Conservation (phyloP, 164 flowering plant species). For the Stephania japonica region DNA sequence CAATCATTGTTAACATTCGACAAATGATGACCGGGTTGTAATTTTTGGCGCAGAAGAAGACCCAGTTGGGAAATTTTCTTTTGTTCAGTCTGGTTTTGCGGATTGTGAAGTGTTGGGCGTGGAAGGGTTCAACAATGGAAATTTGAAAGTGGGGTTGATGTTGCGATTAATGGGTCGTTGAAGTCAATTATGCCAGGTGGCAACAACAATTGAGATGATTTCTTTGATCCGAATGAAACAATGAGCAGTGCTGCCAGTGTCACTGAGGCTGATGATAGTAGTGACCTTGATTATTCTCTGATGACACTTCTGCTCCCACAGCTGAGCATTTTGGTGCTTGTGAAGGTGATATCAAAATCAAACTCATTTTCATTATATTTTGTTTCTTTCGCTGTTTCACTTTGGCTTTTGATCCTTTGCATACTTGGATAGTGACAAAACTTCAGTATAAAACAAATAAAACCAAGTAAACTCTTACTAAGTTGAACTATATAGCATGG, state of each 20-base stretch:
- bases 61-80: constrained; percentile 14
- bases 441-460: no score
- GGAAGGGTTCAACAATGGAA: constrained; percentile 21
- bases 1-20: neutral
- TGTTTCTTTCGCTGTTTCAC: neutral
- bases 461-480: no score
- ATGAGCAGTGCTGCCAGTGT: constrained; percentile 45
- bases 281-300: constrained; percentile 29
- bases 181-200: constrained; percentile 20
- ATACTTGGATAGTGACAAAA: no score
- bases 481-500: no score
- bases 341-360: constrained; percentile 52
- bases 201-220: constrained; percentile 44
- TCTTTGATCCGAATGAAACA: constrained; percentile 63
- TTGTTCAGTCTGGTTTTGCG: constrained; percentile 4
- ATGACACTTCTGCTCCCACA: constrained; percentile 26
- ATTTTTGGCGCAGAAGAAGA: constrained; percentile 4
- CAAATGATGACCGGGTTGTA: neutral
- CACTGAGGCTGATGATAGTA: constrained; percentile 44
- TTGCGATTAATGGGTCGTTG: constrained; percentile 14
- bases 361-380: neutral
- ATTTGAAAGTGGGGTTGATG: neutral
- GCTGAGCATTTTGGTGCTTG: constrained; percentile 84
- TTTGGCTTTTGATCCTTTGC: neutral
- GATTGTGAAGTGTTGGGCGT: constrained; percentile 18